Evolutionary conservation across 345 rosid genomes (phyloP).

Genomic region (Raphanus sativus): DNA sequence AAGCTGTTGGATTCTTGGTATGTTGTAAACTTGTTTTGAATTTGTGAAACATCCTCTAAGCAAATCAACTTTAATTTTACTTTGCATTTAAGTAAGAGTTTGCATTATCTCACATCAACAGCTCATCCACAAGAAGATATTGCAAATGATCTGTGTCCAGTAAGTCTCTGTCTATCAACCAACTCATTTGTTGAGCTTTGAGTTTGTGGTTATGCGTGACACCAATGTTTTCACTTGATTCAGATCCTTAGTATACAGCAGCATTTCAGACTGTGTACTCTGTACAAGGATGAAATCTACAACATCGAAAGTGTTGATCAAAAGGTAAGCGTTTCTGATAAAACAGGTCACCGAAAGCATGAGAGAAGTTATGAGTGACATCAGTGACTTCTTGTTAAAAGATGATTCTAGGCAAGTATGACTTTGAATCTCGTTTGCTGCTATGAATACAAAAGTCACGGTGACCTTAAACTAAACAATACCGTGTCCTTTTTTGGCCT

Average conservation of each 20-base stretch:
- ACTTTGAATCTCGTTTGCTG: background rate
- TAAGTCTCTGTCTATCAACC: conserved; percentile 32
- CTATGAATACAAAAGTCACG: background rate
- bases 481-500: background rate
- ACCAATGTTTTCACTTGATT: background rate
- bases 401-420: conserved; percentile 72
- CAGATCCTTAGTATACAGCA: conserved; percentile 92
- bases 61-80: background rate
- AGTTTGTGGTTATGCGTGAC: background rate
- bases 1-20: conserved; percentile 97
- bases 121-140: conserved; percentile 47
- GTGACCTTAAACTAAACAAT: conserved; percentile 16
- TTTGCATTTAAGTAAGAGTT: background rate
- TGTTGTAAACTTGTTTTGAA: conserved; percentile 22
- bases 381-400: conserved; percentile 87
- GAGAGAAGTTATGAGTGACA: conserved; percentile 83
- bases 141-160: conserved; percentile 92
- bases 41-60: background rate
- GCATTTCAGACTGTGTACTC: conserved; percentile 84
- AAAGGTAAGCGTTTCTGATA: conserved; percentile 50
- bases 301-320: conserved; percentile 90
- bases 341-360: conserved; percentile 87
- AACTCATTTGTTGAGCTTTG: conserved; percentile 27
- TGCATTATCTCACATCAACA: conserved; percentile 35
- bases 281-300: conserved; percentile 95